phyloP scores from a whole-genome alignment of 129 eudicot genomes.

The Saposhnikovia divaricata region DNA sequence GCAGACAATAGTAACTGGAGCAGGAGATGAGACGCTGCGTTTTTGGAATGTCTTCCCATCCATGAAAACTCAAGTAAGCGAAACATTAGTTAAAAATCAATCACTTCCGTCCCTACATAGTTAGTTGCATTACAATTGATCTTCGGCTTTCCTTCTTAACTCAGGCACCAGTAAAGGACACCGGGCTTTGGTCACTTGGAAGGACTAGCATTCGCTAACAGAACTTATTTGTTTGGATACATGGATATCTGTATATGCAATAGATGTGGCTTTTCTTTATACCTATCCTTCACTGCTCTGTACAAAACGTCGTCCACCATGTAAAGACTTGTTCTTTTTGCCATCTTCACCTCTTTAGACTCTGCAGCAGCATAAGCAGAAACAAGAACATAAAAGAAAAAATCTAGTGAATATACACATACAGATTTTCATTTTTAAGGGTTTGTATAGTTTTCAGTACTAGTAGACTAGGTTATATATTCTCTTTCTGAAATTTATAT shows the following conservation, averaged over 20 bases:
- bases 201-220: slow-evolving; percentile 80
- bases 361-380: background rate
- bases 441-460: background rate
- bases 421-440: background rate
- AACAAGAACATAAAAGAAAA: background rate
- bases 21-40: slow-evolving; percentile 89
- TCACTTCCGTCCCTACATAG: background rate
- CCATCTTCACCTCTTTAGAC: background rate
- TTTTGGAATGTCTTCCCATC: slow-evolving; percentile 99
- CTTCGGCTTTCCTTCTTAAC: slow-evolving; percentile 4
- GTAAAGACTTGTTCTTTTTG: background rate
- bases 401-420: background rate
- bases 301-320: background rate
- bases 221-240: too few species aligned
- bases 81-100: background rate
- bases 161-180: slow-evolving; percentile 80
- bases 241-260: background rate
- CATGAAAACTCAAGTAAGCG: slow-evolving; percentile 57
- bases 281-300: background rate
- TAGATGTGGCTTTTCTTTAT: background rate
- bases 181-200: slow-evolving; percentile 88
- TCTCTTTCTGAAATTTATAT: too few species aligned
- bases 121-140: background rate
- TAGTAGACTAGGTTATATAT: background rate
- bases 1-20: slow-evolving; percentile 94